Conservation (phyloP, 257 asterid species). For the Nicotiana tabacum region DNA sequence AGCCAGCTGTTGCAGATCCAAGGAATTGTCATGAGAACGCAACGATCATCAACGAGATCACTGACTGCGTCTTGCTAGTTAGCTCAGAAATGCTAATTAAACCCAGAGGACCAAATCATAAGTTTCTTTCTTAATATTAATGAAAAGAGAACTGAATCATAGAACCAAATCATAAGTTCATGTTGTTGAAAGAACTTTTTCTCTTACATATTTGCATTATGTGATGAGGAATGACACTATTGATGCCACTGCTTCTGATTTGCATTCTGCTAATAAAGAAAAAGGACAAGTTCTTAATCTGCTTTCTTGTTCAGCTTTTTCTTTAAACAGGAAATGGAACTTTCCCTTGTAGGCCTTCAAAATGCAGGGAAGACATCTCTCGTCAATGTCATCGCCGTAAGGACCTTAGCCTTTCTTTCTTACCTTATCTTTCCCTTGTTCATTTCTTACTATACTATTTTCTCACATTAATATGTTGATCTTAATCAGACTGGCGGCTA, state of each 20-base stretch:
- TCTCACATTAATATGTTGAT: neutral
- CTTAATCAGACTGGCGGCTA: slow-evolving; percentile 79
- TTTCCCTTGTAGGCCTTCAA: slow-evolving; percentile 82
- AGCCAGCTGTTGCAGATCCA: too few species aligned
- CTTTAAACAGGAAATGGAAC: slow-evolving; percentile 94
- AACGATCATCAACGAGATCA: too few species aligned
- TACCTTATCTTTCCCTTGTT: neutral
- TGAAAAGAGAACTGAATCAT: too few species aligned
- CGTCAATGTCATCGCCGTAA: slow-evolving; percentile 73
- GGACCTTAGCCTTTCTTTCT: slow-evolving; percentile 11
- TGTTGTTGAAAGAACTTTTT: neutral
- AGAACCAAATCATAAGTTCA: too few species aligned
- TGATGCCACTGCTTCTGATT: neutral
- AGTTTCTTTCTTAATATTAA: too few species aligned
- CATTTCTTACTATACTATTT: neutral
- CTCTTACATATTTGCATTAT: neutral
- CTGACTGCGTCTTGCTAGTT: too few species aligned
- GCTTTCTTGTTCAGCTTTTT: slow-evolving; percentile 43
- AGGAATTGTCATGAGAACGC: too few species aligned
- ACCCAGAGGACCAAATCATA: too few species aligned
- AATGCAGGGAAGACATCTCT: slow-evolving; percentile 91
- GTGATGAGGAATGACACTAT: neutral
- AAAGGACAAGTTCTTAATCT: neutral
- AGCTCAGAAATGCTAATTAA: too few species aligned
- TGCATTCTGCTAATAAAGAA: too few species aligned